Evolutionary conservation across 306 rosid species (phyloP), one percentile per base, ranked within the genome.

Genomic region (Myrica gale): DNA sequence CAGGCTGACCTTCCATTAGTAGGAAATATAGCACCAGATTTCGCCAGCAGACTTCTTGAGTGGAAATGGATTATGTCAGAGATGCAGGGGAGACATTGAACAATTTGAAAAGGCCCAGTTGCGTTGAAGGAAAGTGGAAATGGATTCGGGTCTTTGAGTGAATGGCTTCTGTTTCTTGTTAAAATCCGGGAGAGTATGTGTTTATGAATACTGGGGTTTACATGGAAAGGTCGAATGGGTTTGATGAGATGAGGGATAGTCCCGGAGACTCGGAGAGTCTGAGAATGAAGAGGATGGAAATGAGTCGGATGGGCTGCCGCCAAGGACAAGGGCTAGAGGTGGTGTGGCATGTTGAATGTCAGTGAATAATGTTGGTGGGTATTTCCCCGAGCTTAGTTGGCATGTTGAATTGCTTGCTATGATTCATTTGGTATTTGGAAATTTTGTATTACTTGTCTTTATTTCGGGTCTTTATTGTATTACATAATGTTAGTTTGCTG

Each of bases 221-320:
- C 80, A 75, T 87, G 75, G 88, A 83, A 68, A 82, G 87, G 12
- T 89, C 92, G 70, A 89, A 93, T 72, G 91, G 89, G 19, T 76
- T 82, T 41, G 98, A 89, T 74, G 92, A 89, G 79, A 85, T 85
- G 93, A 84, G 88, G 79, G 92, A 88, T 84, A 91, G 96, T 86
- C 91, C 96, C 1, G 92, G 76, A 46, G 87, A 91, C 77, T 85
- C 93, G 37, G n/a, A n/a, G 90, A 89, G 72, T 84, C 82, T 12
- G 82, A 75, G 16, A 84, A 81, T 15, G 84, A 84, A 1, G 87
- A 65, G 41, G 90, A 79, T n/a, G n/a, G n/a, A 3, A 85, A 89
- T 43, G 91, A 81, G 78, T 86, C 85, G 0, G 92, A 84, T 75
- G 90, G 84, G 69, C 89, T 75, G 56, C 91, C 84, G n/a, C n/a